Evolutionary conservation across 768 basidiomycete species (phyloP).

Genomic region (Daedaleopsis nitida): DNA sequence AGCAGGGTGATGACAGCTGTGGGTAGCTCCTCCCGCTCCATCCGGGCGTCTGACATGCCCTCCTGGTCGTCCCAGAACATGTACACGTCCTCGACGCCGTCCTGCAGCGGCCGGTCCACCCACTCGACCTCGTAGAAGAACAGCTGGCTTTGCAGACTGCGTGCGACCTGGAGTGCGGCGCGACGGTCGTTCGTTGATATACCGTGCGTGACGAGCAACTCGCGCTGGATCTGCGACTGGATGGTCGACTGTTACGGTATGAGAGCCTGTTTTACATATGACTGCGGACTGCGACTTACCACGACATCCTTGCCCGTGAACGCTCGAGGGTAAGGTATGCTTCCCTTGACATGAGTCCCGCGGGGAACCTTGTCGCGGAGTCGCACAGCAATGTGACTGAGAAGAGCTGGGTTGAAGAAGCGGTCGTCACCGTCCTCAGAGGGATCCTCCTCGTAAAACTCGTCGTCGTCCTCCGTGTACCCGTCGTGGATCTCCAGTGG

Average conservation of each 20-base stretch:
- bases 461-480: slow-evolving; percentile 50
- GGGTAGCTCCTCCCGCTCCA: slow-evolving; percentile 73
- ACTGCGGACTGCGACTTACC: slow-evolving; percentile 47
- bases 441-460: slow-evolving; percentile 55
- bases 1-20: slow-evolving; percentile 89
- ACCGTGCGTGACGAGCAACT: slow-evolving; percentile 75
- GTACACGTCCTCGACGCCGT: slow-evolving; percentile 92
- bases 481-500: slow-evolving; percentile 49
- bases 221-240: slow-evolving; percentile 83
- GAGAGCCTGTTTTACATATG: not conserved
- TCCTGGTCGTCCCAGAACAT: slow-evolving; percentile 87
- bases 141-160: slow-evolving; percentile 87
- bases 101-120: slow-evolving; percentile 79
- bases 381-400: slow-evolving; percentile 88
- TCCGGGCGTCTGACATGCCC: slow-evolving; percentile 57
- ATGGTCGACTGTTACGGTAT: slow-evolving; percentile 69
- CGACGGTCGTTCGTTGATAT: slow-evolving; percentile 77
- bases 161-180: slow-evolving; percentile 84
- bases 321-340: slow-evolving; percentile 85
- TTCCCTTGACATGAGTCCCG: slow-evolving; percentile 87
- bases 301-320: slow-evolving; percentile 97
- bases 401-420: slow-evolving; percentile 86
- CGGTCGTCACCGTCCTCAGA: slow-evolving; percentile 58
- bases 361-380: slow-evolving; percentile 89
- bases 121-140: slow-evolving; percentile 98